phyloP scores from a whole-genome alignment of 2,329 filamentous ascomycete genomes.

The Alternaria atra region DNA sequence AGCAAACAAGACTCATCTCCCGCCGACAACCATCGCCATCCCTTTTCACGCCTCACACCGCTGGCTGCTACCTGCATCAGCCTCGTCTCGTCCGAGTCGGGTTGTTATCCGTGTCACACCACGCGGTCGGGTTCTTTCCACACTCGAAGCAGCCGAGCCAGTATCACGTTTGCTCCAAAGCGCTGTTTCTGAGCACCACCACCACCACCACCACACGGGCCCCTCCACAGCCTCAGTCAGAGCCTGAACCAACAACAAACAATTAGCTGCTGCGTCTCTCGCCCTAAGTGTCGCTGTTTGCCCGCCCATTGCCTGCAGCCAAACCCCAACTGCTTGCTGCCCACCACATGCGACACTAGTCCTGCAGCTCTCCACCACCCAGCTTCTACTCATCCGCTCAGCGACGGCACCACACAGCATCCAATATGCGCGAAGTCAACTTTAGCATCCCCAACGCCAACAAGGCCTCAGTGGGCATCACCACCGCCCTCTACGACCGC shows the following conservation, averaged over 20 bases:
- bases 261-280: constrained; percentile 4
- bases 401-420: constrained; percentile 25
- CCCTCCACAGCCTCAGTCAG: constrained; percentile 6
- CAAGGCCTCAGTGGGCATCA: constrained; percentile 98
- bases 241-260: constrained; percentile 1
- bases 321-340: constrained; percentile 18
- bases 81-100: constrained; percentile 17
- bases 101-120: constrained; percentile 14
- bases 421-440: constrained; percentile 97
- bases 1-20: constrained; percentile 45
- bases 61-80: constrained; percentile 11
- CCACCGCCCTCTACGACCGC: constrained; percentile 96
- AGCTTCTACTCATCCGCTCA: constrained; percentile 19
- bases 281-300: constrained; percentile 21
- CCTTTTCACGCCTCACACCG: constrained; percentile 22
- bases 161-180: constrained; percentile 20
- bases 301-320: constrained; percentile 17
- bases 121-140: constrained; percentile 24
- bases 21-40: constrained; percentile 29
- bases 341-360: constrained; percentile 46
- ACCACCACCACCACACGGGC: constrained; percentile 24
- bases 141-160: constrained; percentile 19
- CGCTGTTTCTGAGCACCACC: constrained; percentile 15
- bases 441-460: constrained; percentile 99
- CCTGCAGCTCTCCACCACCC: constrained; percentile 40